Evolutionary conservation across 2,329 filamentous ascomycete genomes (phyloP).

Genomic region (Fusarium paranaense): DNA sequence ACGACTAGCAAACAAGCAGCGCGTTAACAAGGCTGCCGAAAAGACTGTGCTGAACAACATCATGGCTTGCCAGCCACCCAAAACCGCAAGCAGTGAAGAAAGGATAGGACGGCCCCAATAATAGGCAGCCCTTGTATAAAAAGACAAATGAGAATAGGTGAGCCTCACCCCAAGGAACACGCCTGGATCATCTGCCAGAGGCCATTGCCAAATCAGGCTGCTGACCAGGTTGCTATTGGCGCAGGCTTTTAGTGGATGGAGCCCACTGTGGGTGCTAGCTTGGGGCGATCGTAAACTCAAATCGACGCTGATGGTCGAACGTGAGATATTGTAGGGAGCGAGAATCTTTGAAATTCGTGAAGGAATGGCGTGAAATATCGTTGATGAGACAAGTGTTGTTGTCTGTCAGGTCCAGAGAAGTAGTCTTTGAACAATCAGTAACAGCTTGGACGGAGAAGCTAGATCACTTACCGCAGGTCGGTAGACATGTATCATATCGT

Average conservation of each 20-base stretch:
- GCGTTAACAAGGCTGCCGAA: background rate
- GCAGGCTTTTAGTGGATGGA: constrained; percentile 3
- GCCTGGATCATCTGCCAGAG: background rate
- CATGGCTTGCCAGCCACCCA: background rate
- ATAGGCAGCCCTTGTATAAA: background rate
- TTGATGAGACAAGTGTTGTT: background rate
- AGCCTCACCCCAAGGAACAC: background rate
- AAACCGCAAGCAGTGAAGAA: background rate
- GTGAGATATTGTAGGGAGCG: background rate
- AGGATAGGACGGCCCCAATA: background rate
- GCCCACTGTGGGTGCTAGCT: background rate
- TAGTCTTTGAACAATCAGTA: background rate
- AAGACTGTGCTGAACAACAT: background rate
- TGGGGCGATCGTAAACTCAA: background rate
- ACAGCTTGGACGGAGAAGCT: background rate
- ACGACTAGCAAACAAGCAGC: background rate
- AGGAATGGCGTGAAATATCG: background rate
- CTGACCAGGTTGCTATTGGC: background rate
- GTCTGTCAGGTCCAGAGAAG: background rate
- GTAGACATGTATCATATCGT: background rate
- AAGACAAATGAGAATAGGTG: background rate
- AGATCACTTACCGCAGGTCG: background rate
- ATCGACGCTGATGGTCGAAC: background rate
- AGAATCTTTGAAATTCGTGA: background rate
- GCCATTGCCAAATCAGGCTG: constrained; percentile 3